These are phyloP conservation scores for Lentinula edodes DNA, from an alignment of 768 basidiomycete species.

Conservation along the genomic window DNA sequence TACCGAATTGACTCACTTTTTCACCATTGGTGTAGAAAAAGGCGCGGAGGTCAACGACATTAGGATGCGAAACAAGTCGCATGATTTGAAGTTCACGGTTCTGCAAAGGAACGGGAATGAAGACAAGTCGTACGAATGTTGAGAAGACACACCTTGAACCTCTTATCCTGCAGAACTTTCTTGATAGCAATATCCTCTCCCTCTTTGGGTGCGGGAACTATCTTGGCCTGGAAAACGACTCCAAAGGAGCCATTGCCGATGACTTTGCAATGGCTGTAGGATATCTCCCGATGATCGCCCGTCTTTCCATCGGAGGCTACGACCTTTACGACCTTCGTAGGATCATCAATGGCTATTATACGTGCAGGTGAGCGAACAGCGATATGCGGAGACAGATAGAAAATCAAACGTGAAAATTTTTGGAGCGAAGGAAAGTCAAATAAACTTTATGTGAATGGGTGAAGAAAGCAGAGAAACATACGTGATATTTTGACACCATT, in stretches of 20 bases:
- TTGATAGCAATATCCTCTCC: slow-evolving; percentile 96
- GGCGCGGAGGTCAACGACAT: slow-evolving; percentile 94
- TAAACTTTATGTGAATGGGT: slow-evolving; percentile 8
- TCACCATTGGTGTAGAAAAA: slow-evolving; percentile 99
- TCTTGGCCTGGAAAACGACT: slow-evolving; percentile 94
- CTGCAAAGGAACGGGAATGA: slow-evolving; percentile 33
- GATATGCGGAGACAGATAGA: slow-evolving; percentile 20
- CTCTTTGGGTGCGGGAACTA: slow-evolving; percentile 59
- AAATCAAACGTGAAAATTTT: slow-evolving; percentile 10
- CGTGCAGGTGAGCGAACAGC: slow-evolving; percentile 26
- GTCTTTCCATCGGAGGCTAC: slow-evolving; percentile 93
- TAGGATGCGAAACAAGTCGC: slow-evolving; percentile 94
- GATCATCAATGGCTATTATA: slow-evolving; percentile 80
- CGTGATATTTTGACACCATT: slow-evolving; percentile 85
- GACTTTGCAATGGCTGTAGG: slow-evolving; percentile 97
- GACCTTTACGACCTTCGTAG: slow-evolving; percentile 93
- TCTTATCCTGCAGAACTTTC: slow-evolving; percentile 99
- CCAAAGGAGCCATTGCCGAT: slow-evolving; percentile 99
- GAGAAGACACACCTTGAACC: slow-evolving; percentile 86
- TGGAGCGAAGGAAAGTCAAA: background rate
- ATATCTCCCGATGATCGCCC: slow-evolving; percentile 80
- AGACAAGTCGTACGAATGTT: background rate
- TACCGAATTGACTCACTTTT: slow-evolving; percentile 59
- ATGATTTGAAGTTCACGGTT: slow-evolving; percentile 99
- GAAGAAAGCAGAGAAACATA: slow-evolving; percentile 37